Base-by-base conservation (phyloP, 2,329 filamentous ascomycete genomes). In the Pezicula neosporulosa region DNA sequence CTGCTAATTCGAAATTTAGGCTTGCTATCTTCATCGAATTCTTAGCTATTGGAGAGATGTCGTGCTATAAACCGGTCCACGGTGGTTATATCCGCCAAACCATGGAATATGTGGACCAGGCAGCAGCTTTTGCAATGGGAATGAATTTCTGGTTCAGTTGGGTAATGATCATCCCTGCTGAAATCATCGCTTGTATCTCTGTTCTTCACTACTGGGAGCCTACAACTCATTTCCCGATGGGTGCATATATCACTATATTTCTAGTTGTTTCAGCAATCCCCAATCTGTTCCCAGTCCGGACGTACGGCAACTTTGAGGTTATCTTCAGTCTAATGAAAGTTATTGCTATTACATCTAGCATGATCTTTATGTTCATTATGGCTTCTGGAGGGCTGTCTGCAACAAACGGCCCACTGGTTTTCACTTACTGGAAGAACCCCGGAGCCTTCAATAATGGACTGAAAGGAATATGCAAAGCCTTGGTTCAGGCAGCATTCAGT, bases 51-150 rank as follows among this genome's bases (percentile, higher is more conserved):
- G 80, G 80, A 54, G 48, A 74, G 59, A 81, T 83, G 75, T 70
- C 83, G 57, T 68, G 82, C 42, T 76, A 80, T 59, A 80, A 79
- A 50, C 82, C 81, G 1, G 74, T 83, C 52, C 80, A 81, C 52
- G 81, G 82, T 43, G 80, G 78, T 54, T 83, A 84, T 66, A 81
- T 78, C 63, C 77, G 75, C n/a, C 83, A 83, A 57, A 73, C 78
- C 28, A 72, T 77, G 46, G 77, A 80, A 44, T 85, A 85, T 57
- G 69, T 83, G 52, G 81, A 83, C 57, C 80, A 81, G 24, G 74
- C 80, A 10, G 35, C 72, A 64, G 75, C 75, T 10, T 79, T 79
- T 44, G 75, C 76, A 27, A 70, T 76, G 54, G 77, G 77, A 28
- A 77, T 74, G 73, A 72, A 78, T 56, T 78, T 78, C 45, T 72